Evolutionary conservation across 768 basidiomycete species (phyloP).

Genomic region (Calvatia gigantea): DNA sequence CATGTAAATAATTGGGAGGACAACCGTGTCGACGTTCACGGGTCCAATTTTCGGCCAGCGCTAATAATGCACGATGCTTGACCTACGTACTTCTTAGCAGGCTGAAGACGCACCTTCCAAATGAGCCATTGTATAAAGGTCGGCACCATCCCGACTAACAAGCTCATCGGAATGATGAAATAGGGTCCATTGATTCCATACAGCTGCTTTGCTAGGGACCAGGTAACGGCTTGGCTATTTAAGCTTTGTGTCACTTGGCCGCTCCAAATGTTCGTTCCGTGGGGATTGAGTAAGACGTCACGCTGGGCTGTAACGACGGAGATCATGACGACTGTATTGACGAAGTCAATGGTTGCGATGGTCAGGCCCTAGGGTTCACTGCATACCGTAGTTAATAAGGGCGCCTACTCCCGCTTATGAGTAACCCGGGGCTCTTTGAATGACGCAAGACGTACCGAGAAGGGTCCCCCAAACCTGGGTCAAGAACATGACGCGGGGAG

Average conservation of each 20-base stretch:
- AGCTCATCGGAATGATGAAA: constrained; percentile 49
- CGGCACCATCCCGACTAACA: constrained; percentile 51
- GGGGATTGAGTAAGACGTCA: constrained; percentile 46
- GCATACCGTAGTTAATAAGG: constrained; percentile 33
- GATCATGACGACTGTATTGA: constrained; percentile 49
- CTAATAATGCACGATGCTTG: constrained; percentile 21
- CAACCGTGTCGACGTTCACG: constrained; percentile 43
- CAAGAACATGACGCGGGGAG: constrained; percentile 62
- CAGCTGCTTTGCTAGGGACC: constrained; percentile 58
- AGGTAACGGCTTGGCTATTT: constrained; percentile 60
- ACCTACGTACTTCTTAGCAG: background rate
- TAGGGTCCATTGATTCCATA: constrained; percentile 55
- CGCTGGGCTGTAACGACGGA: constrained; percentile 51
- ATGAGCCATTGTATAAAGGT: constrained; percentile 55
- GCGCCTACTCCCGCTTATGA: constrained; percentile 23
- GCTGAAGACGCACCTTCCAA: constrained; percentile 33
- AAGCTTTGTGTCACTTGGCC: constrained; percentile 48
- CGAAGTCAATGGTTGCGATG: background rate
- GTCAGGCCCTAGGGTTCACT: constrained; percentile 2
- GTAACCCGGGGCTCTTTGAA: background rate
- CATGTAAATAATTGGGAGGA: constrained; percentile 56
- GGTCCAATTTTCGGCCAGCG: constrained; percentile 54
- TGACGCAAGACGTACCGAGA: constrained; percentile 32
- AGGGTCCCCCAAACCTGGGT: constrained; percentile 67
- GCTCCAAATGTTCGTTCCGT: constrained; percentile 62